A percentile compares a stretch with the other conserved stretches of the same genome.
Evolutionary conservation across 129 eudicot species (phyloP).

Genomic region (Helichrysum umbraculigerum): DNA sequence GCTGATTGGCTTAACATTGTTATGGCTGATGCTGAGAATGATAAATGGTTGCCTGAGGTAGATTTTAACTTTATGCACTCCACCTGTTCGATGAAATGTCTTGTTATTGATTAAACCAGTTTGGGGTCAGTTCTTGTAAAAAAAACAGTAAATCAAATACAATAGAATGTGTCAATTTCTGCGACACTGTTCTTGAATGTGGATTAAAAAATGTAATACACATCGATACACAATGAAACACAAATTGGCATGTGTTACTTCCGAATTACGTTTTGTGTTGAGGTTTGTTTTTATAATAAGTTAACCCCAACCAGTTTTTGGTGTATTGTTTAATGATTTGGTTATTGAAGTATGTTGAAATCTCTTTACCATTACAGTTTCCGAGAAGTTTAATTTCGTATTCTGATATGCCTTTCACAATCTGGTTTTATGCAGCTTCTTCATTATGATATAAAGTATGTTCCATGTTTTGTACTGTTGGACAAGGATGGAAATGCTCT

Average conservation of each 20-base stretch:
- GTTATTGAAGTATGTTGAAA: too few relatives aligned
- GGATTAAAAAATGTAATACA: too few relatives aligned
- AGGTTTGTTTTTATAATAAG: too few relatives aligned
- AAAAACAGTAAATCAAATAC: too few relatives aligned
- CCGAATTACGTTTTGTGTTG: not conserved
- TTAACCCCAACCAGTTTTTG: too few relatives aligned
- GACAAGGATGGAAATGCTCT: slow-evolving; percentile 84
- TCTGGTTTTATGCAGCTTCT: slow-evolving; percentile 62
- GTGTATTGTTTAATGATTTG: too few relatives aligned
- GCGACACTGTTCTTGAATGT: too few relatives aligned
- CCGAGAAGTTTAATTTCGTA: not conserved
- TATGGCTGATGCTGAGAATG: slow-evolving; percentile 97
- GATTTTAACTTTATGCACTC: not conserved
- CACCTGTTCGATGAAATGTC: slow-evolving; percentile 29
- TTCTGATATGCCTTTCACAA: not conserved
- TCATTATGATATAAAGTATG: slow-evolving; percentile 87
- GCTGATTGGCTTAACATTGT: slow-evolving; percentile 82
- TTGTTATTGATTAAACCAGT: not conserved
- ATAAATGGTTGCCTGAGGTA: slow-evolving; percentile 97
- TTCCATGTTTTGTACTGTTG: slow-evolving; percentile 89
- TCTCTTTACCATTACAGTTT: too few relatives aligned
- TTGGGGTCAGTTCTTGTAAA: not conserved
- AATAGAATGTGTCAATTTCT: too few relatives aligned
- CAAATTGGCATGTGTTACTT: too few relatives aligned
- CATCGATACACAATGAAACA: too few relatives aligned